Evolutionary conservation across 306 rosid genomes (phyloP).

Genomic region (Aeschynomene evenia): DNA sequence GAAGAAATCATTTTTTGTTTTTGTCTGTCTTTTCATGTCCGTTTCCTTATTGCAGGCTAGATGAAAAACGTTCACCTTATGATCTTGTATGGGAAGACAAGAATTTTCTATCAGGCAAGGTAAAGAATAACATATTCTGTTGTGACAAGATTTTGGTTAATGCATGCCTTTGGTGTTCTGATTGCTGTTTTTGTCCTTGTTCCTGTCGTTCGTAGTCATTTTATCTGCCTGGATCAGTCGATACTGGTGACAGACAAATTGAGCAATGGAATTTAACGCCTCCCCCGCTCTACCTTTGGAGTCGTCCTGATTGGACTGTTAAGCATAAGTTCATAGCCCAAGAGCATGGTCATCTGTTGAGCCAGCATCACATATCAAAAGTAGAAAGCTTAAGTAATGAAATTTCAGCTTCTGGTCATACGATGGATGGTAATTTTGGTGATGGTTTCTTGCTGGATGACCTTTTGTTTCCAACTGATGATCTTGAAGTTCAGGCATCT

Average conservation of each 20-base stretch:
- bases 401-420: conserved; percentile 22
- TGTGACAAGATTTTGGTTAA: conserved; percentile 12
- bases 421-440: conserved; percentile 26
- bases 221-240: conserved; percentile 87
- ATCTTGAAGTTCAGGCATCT: conserved; percentile 30
- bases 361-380: conserved; percentile 10
- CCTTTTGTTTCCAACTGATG: conserved; percentile 22
- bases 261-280: conserved; percentile 69
- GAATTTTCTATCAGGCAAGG: conserved; percentile 68
- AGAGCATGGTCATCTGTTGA: conserved; percentile 49
- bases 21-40: conserved; percentile 24
- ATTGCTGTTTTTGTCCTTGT: conserved; percentile 16
- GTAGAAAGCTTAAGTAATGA: conserved; percentile 26
- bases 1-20: conserved; percentile 9
- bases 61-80: conserved; percentile 50
- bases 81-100: conserved; percentile 88
- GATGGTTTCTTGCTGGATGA: conserved; percentile 34
- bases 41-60: conserved; percentile 52
- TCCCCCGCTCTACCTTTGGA: conserved; percentile 87
- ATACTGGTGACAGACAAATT: conserved; percentile 58
- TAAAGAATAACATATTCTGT: conserved; percentile 24
- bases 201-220: conserved; percentile 57
- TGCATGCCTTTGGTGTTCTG: conserved; percentile 20
- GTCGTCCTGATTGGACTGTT: conserved; percentile 58
- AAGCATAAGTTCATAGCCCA: conserved; percentile 60